Base-by-base conservation (phyloP, 2,329 filamentous ascomycete genomes). In the Trichophyton rubrum region DNA sequence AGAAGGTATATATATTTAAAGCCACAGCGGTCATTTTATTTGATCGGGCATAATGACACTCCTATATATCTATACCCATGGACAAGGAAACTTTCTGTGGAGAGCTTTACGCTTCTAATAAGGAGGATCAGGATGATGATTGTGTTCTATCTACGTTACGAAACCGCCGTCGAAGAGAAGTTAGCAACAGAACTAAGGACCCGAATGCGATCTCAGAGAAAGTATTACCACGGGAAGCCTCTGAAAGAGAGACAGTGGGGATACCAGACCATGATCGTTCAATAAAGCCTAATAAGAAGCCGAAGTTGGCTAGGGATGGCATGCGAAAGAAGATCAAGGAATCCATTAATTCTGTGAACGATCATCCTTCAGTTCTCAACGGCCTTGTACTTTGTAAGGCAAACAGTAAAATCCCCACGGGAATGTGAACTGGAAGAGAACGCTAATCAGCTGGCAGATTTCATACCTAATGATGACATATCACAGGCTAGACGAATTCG, bases 391-490 rank as follows among this genome's bases (percentile, higher is more conserved):
- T 90, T 64, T 88, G 75, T 78, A 59, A 61, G 75, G 68, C 4
- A 4, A 27, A 20, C 13, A 40, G 20, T n/a, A 15, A 5, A 62
- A 17, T 17, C 11, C 1, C 20, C 17, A 40, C 30, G 3, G 17
- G 58, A 20, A 24, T 8, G 5, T 27, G 15, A 20, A 7, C 60
- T 30, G 56, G 38, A 55, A 51, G 63, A 65, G 15, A 66, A 30
- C 22, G 58, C 11, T 41, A 15, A 56, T 17, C n/a, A 9, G 8
- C 9, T 20, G n/a, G 30, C 17, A 80, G 78, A 84, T 73, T 96
- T 93, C 70, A 83, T 95, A 4, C 92, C 90, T 0, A 88, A 93
- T 65, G 83, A 90, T 64, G 86, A 92, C 64, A 80, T 87, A 55
- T 82, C 85, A 35, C 80, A 82, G 9, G 78, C 82, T 6, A 82